Percentiles rank a stretch among this genome's conserved stretches.
Evolutionary conservation across 306 rosid genomes (phyloP).

Genomic region (barrel medic (Medicago truncatula)): MtrunA17r5.0-ANR NC_053046.1:28084001-28084500

Average conservation of each 20-base stretch:
- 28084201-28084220: not conserved
- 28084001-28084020: not conserved
- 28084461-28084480: not conserved
- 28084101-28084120: not conserved
- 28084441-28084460: not conserved
- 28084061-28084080: not conserved
- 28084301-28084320: not conserved
- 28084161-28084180: not conserved
- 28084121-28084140: not conserved
- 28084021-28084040: not conserved
- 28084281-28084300: not conserved
- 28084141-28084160: not conserved
- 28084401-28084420: not conserved
- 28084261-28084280: not conserved
- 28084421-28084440: not conserved
- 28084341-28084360: constrained; percentile 3
- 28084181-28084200: not conserved
- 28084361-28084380: constrained; percentile 1
- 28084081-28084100: constrained; percentile 14
- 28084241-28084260: not conserved
- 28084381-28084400: not conserved
- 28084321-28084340: not conserved
- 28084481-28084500: not conserved
- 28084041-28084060: not conserved
- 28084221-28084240: not conserved